Conservation (phyloP, 495 filamentous ascomycete genomes). For the Thozetella sp. region DNA sequence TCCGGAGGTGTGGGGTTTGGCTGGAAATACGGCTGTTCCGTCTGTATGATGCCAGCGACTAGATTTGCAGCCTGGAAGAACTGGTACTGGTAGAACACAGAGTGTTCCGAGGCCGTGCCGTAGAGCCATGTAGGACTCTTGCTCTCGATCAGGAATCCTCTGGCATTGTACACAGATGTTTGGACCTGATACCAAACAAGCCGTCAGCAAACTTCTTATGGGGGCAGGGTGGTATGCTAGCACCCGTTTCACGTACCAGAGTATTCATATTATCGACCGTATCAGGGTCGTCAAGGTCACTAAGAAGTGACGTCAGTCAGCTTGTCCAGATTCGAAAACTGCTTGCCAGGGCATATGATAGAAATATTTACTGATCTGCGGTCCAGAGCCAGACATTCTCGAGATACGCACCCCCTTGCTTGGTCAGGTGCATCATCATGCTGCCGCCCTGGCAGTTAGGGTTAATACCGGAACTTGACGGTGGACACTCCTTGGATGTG, state of each 20-base stretch:
- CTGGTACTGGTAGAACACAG: slow-evolving; percentile 73
- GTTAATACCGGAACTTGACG: slow-evolving; percentile 25
- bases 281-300: slow-evolving; percentile 1
- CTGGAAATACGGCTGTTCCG: slow-evolving; percentile 74
- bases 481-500: slow-evolving; percentile 60
- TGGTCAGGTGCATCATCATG: slow-evolving; percentile 63
- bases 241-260: neutral
- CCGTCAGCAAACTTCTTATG: slow-evolving; percentile 1
- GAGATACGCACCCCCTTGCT: slow-evolving; percentile 56
- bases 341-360: neutral
- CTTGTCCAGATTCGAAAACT: neutral
- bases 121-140: slow-evolving; percentile 51
- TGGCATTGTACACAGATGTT: slow-evolving; percentile 2
- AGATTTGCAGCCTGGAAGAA: slow-evolving; percentile 61
- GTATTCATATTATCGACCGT: slow-evolving; percentile 1
- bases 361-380: slow-evolving; percentile 53
- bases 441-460: slow-evolving; percentile 53
- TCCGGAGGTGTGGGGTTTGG: slow-evolving; percentile 60
- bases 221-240: neutral
- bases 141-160: slow-evolving; percentile 33
- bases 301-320: neutral
- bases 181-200: neutral
- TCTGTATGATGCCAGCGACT: slow-evolving; percentile 67
- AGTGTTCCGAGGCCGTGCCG: slow-evolving; percentile 67
- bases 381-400: slow-evolving; percentile 75